phyloP scores from a whole-genome alignment of 805 yeast species.

The Ogataea siamensis region DNA sequence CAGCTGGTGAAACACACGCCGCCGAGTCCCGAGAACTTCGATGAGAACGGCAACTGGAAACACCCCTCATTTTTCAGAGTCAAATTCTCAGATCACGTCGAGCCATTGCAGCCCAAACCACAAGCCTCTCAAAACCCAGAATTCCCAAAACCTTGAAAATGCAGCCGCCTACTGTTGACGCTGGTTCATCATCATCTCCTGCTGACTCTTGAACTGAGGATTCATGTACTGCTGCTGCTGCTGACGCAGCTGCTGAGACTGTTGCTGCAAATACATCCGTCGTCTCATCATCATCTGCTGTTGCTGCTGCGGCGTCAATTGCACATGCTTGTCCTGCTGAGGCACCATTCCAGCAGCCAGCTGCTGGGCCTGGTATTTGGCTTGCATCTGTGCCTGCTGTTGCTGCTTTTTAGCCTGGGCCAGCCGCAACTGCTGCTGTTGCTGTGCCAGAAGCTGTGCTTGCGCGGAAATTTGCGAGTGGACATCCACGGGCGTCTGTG shows the following conservation, averaged over 20 bases:
- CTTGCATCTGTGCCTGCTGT: constrained; percentile 21
- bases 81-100: constrained; percentile 34
- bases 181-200: constrained; percentile 26
- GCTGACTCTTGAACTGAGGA: constrained; percentile 25
- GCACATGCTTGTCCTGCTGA: constrained; percentile 20
- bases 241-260: constrained; percentile 24
- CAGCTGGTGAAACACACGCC: constrained; percentile 41
- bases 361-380: constrained; percentile 19
- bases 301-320: constrained; percentile 23
- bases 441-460: constrained; percentile 20
- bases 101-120: constrained; percentile 40
- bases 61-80: constrained; percentile 36
- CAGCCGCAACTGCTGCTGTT: constrained; percentile 21
- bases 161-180: constrained; percentile 16
- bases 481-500: constrained; percentile 12
- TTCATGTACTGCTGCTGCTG: constrained; percentile 21
- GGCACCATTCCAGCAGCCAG: constrained; percentile 14
- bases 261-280: constrained; percentile 24
- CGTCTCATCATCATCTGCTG: constrained; percentile 25
- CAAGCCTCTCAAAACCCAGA: constrained; percentile 26
- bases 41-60: constrained; percentile 39
- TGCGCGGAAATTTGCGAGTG: constrained; percentile 18
- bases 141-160: constrained; percentile 6
- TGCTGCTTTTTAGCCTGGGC: constrained; percentile 22
- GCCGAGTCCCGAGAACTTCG: constrained; percentile 37